These are phyloP conservation scores for Saururus chinensis DNA, from an alignment of 164 flowering plant genomes.

Conservation along the genomic window DNA sequence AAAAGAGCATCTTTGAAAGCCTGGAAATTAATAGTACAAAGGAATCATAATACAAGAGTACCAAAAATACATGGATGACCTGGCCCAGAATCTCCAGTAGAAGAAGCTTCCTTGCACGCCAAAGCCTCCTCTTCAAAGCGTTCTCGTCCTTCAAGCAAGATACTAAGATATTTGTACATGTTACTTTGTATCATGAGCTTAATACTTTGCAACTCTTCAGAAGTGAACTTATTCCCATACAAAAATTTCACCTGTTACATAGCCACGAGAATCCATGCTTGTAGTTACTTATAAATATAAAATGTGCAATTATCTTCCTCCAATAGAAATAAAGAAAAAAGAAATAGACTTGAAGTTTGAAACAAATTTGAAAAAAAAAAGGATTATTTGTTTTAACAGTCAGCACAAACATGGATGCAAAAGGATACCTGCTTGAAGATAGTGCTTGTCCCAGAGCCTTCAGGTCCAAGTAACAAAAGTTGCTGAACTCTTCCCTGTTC, in stretches of 20 bases:
- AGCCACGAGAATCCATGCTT: background rate
- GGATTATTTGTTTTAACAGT: too few species aligned
- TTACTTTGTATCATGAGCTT: constrained; percentile 27
- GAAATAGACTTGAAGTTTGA: background rate
- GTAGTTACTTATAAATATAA: background rate
- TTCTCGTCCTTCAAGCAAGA: constrained; percentile 24
- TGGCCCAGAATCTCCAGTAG: constrained; percentile 16
- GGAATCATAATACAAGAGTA: background rate
- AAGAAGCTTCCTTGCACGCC: constrained; percentile 5
- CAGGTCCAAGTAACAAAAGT: constrained; percentile 24
- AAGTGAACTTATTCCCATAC: constrained; percentile 20
- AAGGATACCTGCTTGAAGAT: constrained; percentile 29
- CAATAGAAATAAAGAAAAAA: background rate
- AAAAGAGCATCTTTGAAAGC: background rate
- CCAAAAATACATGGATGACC: constrained; percentile 9
- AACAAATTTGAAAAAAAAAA: background rate
- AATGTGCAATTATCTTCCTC: background rate
- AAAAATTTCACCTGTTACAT: constrained; percentile 17
- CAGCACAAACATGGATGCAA: background rate
- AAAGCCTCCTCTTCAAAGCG: constrained; percentile 27
- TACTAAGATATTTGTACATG: constrained; percentile 25
- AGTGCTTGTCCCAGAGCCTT: constrained; percentile 32
- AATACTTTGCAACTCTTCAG: constrained; percentile 17
- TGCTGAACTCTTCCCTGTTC: constrained; percentile 22
- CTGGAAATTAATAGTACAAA: background rate